Evolutionary conservation across 208 protist genomes (phyloP).

Genomic region (Acanthamoeba divionensis): DNA sequence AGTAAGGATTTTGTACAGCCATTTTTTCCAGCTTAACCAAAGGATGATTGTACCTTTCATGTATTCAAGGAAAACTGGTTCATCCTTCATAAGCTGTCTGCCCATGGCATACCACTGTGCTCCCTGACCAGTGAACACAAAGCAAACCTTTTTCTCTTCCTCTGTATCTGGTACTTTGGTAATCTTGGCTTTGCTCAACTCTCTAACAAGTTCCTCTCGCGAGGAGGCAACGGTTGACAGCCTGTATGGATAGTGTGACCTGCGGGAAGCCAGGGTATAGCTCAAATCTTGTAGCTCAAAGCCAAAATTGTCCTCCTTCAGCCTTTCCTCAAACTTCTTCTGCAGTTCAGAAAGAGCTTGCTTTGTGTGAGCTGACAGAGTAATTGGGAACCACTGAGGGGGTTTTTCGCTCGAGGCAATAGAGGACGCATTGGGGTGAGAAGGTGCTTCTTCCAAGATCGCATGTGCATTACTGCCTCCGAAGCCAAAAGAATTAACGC

Average conservation of each 20-base stretch:
- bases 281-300: constrained; percentile 46
- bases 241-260: neutral
- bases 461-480: constrained; percentile 71
- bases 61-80: constrained; percentile 50
- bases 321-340: neutral
- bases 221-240: neutral
- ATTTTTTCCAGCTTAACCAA: no score
- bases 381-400: neutral
- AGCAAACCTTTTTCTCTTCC: no score
- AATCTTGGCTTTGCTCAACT: constrained; percentile 26
- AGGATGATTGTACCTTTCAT: no score
- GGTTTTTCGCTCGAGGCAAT: neutral
- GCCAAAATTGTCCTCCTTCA: neutral
- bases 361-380: constrained; percentile 39
- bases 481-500: constrained; percentile 72
- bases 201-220: neutral
- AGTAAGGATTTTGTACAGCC: no score
- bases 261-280: neutral
- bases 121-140: constrained; percentile 73
- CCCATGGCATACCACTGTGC: constrained; percentile 71
- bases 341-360: neutral
- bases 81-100: constrained; percentile 19
- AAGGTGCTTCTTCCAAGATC: constrained; percentile 51
- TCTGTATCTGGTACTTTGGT: neutral
- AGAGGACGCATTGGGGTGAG: neutral